Base-by-base conservation (phyloP, 2,329 filamentous ascomycete genomes). In the Sarocladium kiliense region DNA sequence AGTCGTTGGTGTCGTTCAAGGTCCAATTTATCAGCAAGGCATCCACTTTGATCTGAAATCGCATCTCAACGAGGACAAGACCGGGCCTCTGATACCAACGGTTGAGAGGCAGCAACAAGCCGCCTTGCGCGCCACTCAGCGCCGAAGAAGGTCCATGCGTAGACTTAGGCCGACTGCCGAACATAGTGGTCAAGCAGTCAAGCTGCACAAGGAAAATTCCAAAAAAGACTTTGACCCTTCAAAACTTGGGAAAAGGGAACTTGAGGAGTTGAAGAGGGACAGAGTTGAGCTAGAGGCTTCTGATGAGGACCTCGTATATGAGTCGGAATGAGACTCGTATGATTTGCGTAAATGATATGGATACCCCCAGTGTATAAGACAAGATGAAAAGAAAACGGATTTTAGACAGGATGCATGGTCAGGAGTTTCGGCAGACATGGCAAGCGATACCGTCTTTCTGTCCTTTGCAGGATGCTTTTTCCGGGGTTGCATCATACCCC, bases 1-100 rank as follows among this genome's bases (percentile, higher is more conserved):
- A 2, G 72, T 73, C 5, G 66, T 85, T 26, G 82, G 82, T 26
- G 79, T 74, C 4, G 73, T 84, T 2, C 77, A 86, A 61, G 84
- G 82, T 1, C 75, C 77, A 0, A 66, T 68, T 2, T 86, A 86
- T 60, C 57, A 67, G 1, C 59, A 66, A 1, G 75, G 77, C 0
- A 68, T 69, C 1, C 65, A 82, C 2, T 84, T 74, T 61, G 68
- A 76, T 3, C 61, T 57, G 4, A 77, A 82, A 5, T 74, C 74
- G 1, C 82, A 86, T 59, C 59, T 73, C 2, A 62, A 77, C 18
- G 64, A 66, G 2, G 73, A 82, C 41, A 68, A 71, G 0, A 56
- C 55, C 1, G 65, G 64, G 44, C 79, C 77, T 2, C 68, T 85
- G 4, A 60, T 80, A 6, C 72, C 74, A 2, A 60, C 64, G 5